Evolutionary conservation across 169 alveolate genomes (phyloP).

Genomic region (Eimeria falciformis): DNA sequence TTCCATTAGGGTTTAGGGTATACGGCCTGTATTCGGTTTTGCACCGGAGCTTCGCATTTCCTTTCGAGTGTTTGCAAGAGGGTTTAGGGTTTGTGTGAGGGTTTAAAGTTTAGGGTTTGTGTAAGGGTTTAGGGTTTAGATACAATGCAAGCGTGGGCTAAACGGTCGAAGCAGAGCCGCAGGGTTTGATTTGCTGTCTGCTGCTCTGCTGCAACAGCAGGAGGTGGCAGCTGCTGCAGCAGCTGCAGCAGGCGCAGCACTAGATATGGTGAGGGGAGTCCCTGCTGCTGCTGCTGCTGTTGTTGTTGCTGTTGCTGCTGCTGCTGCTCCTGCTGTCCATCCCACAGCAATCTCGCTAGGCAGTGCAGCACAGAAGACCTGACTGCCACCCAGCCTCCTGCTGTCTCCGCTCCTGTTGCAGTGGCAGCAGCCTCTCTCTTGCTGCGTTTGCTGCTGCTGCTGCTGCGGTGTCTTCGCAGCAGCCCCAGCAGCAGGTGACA

Average conservation of each 20-base stretch:
- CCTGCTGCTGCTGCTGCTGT: constrained; percentile 14
- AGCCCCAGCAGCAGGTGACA: neutral
- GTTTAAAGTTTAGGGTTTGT: neutral
- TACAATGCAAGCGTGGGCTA: neutral
- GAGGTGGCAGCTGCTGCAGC: constrained; percentile 19
- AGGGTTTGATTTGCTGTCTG: constrained; percentile 10
- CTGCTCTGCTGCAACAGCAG: neutral
- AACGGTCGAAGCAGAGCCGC: neutral
- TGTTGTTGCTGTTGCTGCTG: constrained; percentile 2
- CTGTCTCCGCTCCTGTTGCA: neutral
- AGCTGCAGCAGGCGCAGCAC: constrained; percentile 13
- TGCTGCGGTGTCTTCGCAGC: neutral
- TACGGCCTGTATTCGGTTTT: neutral
- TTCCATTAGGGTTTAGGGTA: neutral
- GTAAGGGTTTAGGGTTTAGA: neutral
- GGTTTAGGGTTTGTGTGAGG: neutral
- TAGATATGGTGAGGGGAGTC: neutral
- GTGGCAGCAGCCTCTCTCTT: neutral
- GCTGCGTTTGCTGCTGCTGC: neutral
- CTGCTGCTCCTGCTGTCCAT: neutral
- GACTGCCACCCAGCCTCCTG: constrained; percentile 17
- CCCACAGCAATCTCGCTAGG: neutral
- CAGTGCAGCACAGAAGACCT: constrained; percentile 32
- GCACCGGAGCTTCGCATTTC: neutral
- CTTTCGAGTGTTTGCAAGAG: neutral